Conservation (phyloP, 2,329 filamentous ascomycete species). For the Xylariaceae sp. region DNA sequence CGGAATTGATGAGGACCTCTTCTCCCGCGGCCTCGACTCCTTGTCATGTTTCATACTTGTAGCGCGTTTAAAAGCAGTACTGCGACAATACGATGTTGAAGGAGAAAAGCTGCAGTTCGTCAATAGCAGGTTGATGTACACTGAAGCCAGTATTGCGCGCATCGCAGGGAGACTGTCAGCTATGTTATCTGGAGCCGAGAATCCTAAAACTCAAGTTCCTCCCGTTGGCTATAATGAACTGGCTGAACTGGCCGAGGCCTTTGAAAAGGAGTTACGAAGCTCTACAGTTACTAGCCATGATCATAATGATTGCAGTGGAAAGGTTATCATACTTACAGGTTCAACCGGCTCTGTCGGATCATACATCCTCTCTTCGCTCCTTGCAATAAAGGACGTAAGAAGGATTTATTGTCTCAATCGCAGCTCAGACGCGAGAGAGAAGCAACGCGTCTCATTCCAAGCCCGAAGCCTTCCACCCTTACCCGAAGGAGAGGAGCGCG, state of each 20-base stretch:
- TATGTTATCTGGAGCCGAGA: conserved; percentile 3
- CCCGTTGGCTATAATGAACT: too few species aligned
- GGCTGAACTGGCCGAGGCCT: too few species aligned
- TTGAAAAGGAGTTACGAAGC: background rate
- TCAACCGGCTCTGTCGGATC: conserved; percentile 24
- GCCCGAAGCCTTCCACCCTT: conserved; percentile 10
- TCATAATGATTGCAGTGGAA: conserved; percentile 1
- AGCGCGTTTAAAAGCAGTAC: background rate
- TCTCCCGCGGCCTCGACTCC: background rate
- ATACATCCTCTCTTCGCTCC: conserved; percentile 21
- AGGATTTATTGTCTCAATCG: conserved; percentile 24
- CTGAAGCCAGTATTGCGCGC: conserved; percentile 9
- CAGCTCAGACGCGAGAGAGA: background rate
- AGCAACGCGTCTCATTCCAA: conserved; percentile 18
- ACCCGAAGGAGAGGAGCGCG: background rate
- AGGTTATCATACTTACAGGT: conserved; percentile 20
- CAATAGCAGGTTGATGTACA: conserved; percentile 14
- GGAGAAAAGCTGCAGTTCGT: conserved; percentile 1
- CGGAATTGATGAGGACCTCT: background rate
- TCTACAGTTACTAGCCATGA: background rate
- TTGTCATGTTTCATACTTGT: background rate
- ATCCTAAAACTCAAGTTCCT: too few species aligned
- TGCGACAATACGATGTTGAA: background rate
- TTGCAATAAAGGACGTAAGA: conserved; percentile 10
- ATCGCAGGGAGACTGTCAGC: conserved; percentile 9